A percentile compares a stretch with the other conserved stretches of the same genome.
These are phyloP conservation scores for Trichopus zeylanicus DNA, from an alignment of 116 monocot species.

Conservation along the genomic window DNA sequence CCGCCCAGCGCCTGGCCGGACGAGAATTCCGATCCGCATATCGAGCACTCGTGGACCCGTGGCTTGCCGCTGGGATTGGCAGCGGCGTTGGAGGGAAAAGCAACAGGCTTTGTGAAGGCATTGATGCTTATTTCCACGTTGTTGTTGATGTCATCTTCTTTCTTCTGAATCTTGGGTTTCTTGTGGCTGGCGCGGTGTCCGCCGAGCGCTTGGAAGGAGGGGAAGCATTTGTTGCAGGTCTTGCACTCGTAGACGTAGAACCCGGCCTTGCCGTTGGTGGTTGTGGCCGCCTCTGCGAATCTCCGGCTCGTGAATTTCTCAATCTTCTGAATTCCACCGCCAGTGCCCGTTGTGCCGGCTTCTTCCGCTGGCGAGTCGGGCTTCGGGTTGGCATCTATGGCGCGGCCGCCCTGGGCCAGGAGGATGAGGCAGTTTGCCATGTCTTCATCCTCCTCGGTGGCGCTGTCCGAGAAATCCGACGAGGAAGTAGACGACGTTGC, in stretches of 20 bases:
- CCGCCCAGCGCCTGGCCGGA: slow-evolving; percentile 58
- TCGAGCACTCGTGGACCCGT: slow-evolving; percentile 41
- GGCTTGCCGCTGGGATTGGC: slow-evolving; percentile 1
- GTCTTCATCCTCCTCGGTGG: slow-evolving; percentile 56
- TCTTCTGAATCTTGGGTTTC: slow-evolving; percentile 26
- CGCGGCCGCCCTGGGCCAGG: slow-evolving; percentile 52
- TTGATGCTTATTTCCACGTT: slow-evolving; percentile 10
- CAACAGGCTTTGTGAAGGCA: not conserved
- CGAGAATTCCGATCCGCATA: slow-evolving; percentile 42
- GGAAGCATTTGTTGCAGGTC: slow-evolving; percentile 72
- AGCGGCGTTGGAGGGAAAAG: not conserved
- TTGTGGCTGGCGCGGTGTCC: slow-evolving; percentile 89
- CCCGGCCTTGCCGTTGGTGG: slow-evolving; percentile 15
- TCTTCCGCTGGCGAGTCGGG: not conserved
- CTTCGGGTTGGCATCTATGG: not conserved
- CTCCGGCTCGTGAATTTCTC: slow-evolving; percentile 21
- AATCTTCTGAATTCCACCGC: too few relatives aligned
- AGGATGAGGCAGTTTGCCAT: slow-evolving; percentile 81
- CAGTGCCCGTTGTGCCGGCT: not conserved
- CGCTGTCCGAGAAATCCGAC: slow-evolving; percentile 9
- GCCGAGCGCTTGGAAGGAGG: slow-evolving; percentile 79
- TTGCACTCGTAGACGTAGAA: slow-evolving; percentile 52
- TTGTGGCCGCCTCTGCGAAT: slow-evolving; percentile 16
- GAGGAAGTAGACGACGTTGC: slow-evolving; percentile 27
- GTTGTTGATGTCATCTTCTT: slow-evolving; percentile 8